Percentiles rank a stretch among this genome's conserved stretches.
These are phyloP conservation scores for Elsinoe arachidis DNA, from an alignment of 2,329 filamentous ascomycete species.

Conservation along the genomic window DNA sequence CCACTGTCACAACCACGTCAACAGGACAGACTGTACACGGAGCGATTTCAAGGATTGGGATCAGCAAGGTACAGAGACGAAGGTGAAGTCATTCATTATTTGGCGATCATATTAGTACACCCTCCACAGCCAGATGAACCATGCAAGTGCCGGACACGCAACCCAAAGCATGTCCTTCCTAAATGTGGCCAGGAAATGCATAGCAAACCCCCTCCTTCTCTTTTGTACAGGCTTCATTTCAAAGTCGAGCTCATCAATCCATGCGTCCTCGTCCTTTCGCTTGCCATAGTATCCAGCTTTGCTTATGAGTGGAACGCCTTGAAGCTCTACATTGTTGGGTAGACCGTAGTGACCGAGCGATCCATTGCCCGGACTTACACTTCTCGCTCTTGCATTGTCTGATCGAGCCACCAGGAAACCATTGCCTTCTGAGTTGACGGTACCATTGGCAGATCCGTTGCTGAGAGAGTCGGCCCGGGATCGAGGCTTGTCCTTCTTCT, in stretches of 20 bases:
- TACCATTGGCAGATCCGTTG: slow-evolving; percentile 23
- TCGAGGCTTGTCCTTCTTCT: slow-evolving; percentile 20
- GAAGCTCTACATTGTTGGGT: slow-evolving; percentile 17
- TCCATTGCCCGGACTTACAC: slow-evolving; percentile 27
- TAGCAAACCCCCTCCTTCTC: slow-evolving; percentile 32
- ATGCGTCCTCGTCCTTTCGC: slow-evolving; percentile 23
- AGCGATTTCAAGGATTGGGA: not conserved
- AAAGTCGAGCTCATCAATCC: slow-evolving; percentile 23
- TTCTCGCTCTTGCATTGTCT: slow-evolving; percentile 28
- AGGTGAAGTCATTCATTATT: not conserved
- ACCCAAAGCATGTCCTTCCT: slow-evolving; percentile 49
- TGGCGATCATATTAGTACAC: slow-evolving; percentile 22
- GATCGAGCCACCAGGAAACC: slow-evolving; percentile 24
- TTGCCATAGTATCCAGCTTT: slow-evolving; percentile 35
- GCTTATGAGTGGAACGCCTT: slow-evolving; percentile 28
- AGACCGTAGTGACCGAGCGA: slow-evolving; percentile 22
- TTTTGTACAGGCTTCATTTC: slow-evolving; percentile 21
- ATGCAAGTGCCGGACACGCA: not conserved
- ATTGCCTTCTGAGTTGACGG: slow-evolving; percentile 8
- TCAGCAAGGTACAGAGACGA: not conserved
- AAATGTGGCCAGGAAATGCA: slow-evolving; percentile 51
- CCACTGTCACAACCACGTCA: not conserved
- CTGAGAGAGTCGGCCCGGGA: slow-evolving; percentile 15
- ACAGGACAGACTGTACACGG: not conserved
- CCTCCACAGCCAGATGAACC: slow-evolving; percentile 35